Evolutionary conservation across 1,284 basidiomycete genomes (phyloP), one percentile per base, ranked within the genome.

Genomic region (Marasmius tenuissimus): DNA sequence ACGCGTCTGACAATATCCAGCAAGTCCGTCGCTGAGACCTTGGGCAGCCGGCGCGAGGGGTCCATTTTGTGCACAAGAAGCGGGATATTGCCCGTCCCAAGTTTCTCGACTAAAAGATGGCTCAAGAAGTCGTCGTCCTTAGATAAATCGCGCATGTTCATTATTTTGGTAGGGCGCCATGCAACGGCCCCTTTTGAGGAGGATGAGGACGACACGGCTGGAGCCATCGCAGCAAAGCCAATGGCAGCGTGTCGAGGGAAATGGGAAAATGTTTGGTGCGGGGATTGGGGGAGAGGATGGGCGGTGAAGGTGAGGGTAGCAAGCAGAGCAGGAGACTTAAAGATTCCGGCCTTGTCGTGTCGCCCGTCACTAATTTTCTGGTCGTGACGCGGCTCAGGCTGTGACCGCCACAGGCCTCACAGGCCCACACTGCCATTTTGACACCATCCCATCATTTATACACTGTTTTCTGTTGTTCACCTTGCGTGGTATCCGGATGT

Each of bases 41-140:
- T 91, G 61, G 92, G 91, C 38, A 92, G 80, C 51, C 84, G 81
- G 59, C 88, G 81, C 63, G 83, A 83, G 22, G 87, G 78, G 72
- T 93, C 91, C 91, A 93, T 93, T 75, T 92, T 92, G 79, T 93
- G 91, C 9, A 93, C 92, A 60, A 88, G 83, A 57, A 93, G 81
- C 37, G 91, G 92, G 4, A 88, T 86, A 33, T 75, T 79, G 35
- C 88, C 87, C 3, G 90, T 91, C 45, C 91, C 91, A 37, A 93
- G 83, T 69, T 93, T 93, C 78, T 93, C 91, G 64, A 93, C 89
- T 62, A 93, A 85, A 52, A 93, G 81, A 76, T 92, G 89, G 71
- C 88, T 90, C 72, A 93, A 85, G 74, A 93, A 93, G 76, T 93
- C 91, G 74, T 93, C 91, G 77, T 93, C 92, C 74, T 85, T 87